A percentile compares a stretch with the other conserved stretches of the same genome.
Conservation (phyloP, 345 rosid species). For the Eucalyptus urophylla region DNA sequence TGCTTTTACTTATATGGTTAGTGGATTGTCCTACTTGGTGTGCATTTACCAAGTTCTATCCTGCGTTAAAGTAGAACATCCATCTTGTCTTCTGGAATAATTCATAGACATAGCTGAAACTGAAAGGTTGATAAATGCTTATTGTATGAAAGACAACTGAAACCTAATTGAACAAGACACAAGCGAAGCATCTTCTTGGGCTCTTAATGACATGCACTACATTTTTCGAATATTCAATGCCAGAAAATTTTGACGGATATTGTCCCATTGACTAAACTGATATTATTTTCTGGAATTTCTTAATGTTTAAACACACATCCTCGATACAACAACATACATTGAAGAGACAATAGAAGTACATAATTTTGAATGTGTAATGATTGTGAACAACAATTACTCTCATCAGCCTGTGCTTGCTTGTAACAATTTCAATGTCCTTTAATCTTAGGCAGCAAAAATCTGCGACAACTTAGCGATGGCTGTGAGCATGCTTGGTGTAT, state of each 20-base stretch:
- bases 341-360: not conserved
- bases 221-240: not conserved
- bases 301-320: not conserved
- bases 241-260: not conserved
- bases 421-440: not conserved
- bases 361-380: not conserved
- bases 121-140: not conserved
- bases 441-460: conserved; percentile 74
- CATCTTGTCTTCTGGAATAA: not conserved
- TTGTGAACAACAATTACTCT: not conserved
- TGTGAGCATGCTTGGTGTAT: conserved; percentile 86
- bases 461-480: conserved; percentile 95
- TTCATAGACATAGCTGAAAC: not conserved
- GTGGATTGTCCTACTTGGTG: not conserved
- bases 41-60: not conserved
- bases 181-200: not conserved
- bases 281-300: not conserved
- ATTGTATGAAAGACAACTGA: not conserved
- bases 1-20: not conserved
- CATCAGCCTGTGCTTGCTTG: not conserved
- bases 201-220: not conserved
- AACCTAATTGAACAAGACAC: not conserved
- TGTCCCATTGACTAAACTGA: not conserved
- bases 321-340: not conserved
- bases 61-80: not conserved